phyloP scores from a whole-genome alignment of 805 yeast species.

The Naumovozyma baii region DNA sequence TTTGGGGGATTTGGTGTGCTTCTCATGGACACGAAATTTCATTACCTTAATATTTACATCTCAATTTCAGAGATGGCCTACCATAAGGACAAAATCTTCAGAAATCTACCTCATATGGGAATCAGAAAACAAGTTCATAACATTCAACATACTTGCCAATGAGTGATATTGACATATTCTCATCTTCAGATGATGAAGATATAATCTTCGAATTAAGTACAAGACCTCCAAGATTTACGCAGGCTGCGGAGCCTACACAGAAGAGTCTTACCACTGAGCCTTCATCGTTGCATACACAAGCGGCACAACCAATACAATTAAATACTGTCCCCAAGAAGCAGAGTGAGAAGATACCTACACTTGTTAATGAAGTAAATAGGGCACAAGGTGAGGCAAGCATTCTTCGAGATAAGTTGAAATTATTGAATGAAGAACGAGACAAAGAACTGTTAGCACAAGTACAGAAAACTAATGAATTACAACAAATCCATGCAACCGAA shows the following conservation, averaged over 20 bases:
- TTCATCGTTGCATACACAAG: conserved; percentile 1
- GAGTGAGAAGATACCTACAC: neutral
- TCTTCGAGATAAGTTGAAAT: conserved; percentile 52
- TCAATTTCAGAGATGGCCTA: too few species aligned
- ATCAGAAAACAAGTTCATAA: too few species aligned
- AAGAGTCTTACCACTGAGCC: neutral
- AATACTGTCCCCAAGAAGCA: neutral
- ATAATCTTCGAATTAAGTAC: conserved; percentile 40
- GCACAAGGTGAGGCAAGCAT: conserved; percentile 79
- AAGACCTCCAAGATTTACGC: conserved; percentile 27
- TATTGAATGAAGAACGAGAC: conserved; percentile 34
- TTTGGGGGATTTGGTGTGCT: too few species aligned
- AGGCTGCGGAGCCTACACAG: neutral
- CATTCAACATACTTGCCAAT: too few species aligned
- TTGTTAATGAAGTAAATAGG: conserved; percentile 30
- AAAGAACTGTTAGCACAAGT: conserved; percentile 30
- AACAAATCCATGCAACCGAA: conserved; percentile 23
- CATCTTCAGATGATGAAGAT: conserved; percentile 33
- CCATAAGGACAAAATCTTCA: too few species aligned
- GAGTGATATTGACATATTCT: conserved; percentile 2
- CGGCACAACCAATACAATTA: conserved; percentile 1
- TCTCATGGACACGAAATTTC: too few species aligned
- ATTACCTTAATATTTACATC: too few species aligned
- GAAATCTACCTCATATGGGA: too few species aligned
- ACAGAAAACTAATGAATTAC: conserved; percentile 20